These are phyloP conservation scores for Trypanosoma theileri DNA, from an alignment of 208 protist species.

Conservation along the genomic window DNA sequence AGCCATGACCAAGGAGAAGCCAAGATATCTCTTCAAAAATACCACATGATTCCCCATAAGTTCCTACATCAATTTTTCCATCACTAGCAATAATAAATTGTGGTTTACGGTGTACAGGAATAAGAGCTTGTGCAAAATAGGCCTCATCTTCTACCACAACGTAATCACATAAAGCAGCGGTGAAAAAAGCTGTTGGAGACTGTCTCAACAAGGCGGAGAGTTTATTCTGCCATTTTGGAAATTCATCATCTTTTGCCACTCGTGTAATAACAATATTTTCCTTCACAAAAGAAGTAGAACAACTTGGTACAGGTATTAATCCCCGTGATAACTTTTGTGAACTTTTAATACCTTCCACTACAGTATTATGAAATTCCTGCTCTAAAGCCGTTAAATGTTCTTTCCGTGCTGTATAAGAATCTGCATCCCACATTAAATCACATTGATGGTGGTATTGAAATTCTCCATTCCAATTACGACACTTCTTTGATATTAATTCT, in stretches of 20 bases:
- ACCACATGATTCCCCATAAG: neutral
- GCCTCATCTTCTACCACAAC: conserved; percentile 25
- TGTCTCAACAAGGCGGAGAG: conserved; percentile 29
- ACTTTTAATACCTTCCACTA: conserved; percentile 14
- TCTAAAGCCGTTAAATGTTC: conserved; percentile 19
- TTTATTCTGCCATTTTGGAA: conserved; percentile 34
- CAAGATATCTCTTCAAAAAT: conserved; percentile 23
- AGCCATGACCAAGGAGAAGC: neutral
- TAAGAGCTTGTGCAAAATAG: conserved; percentile 51
- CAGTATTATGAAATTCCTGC: conserved; percentile 31
- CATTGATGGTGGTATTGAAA: conserved; percentile 37
- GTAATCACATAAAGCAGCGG: conserved; percentile 36
- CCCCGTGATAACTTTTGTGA: conserved; percentile 6
- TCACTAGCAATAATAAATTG: conserved; percentile 34
- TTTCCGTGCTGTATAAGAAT: neutral
- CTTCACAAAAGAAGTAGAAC: conserved; percentile 45
- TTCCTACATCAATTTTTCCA: conserved; percentile 21
- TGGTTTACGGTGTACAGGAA: conserved; percentile 47
- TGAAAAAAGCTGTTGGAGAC: conserved; percentile 24
- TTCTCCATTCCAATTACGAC: conserved; percentile 57
- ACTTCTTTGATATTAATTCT: conserved; percentile 34
- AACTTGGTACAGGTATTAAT: conserved; percentile 12
- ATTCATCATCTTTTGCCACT: conserved; percentile 28
- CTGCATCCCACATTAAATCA: conserved; percentile 15
- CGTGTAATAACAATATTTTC: conserved; percentile 55